Evolutionary conservation across 1,284 basidiomycete genomes (phyloP).

Genomic region (Phylloporus gajari): DNA sequence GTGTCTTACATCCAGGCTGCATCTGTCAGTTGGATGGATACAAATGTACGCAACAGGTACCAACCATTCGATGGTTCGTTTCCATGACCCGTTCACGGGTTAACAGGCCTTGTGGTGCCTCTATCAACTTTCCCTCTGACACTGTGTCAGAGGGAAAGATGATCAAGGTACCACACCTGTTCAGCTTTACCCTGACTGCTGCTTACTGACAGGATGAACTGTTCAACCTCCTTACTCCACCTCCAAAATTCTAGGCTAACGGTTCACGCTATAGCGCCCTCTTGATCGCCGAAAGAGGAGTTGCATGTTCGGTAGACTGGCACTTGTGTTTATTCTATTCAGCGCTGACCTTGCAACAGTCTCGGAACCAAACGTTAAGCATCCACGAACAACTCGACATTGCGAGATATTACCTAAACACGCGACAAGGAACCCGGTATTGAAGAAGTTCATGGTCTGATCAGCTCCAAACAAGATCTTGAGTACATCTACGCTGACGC

Average conservation of each 20-base stretch:
- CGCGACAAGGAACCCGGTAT: slow-evolving; percentile 77
- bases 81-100: too few species aligned
- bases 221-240: slow-evolving; percentile 44
- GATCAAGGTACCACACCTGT: too few species aligned
- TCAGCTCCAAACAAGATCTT: slow-evolving; percentile 47
- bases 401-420: slow-evolving; percentile 83
- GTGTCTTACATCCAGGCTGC: too few species aligned
- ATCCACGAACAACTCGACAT: slow-evolving; percentile 79
- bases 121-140: too few species aligned
- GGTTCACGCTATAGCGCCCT: slow-evolving; percentile 58
- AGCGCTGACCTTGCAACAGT: slow-evolving; percentile 55
- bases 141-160: too few species aligned
- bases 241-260: slow-evolving; percentile 12
- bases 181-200: slow-evolving; percentile 40
- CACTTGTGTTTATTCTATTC: neutral
- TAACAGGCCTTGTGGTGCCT: too few species aligned
- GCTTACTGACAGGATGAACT: slow-evolving; percentile 77
- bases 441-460: slow-evolving; percentile 82
- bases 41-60: too few species aligned
- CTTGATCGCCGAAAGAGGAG: slow-evolving; percentile 74
- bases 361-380: slow-evolving; percentile 76
- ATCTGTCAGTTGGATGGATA: too few species aligned
- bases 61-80: too few species aligned
- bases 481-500: slow-evolving; percentile 17
- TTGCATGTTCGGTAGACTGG: slow-evolving; percentile 67